These are phyloP conservation scores for Fusarium verticillioides DNA, from an alignment of 2,329 filamentous ascomycete species.

Conservation along the genomic window DNA sequence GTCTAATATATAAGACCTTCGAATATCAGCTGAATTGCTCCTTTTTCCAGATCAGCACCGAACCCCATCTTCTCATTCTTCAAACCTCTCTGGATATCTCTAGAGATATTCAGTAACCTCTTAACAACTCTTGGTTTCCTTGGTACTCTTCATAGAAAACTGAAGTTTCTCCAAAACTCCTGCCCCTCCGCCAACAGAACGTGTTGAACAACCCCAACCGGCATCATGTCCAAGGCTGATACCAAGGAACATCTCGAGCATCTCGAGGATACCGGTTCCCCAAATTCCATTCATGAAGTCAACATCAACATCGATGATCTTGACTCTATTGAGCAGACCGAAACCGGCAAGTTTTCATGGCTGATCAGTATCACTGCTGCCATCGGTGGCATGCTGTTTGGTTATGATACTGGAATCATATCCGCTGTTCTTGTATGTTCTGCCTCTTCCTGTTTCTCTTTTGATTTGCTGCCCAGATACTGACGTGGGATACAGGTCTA, in stretches of 20 bases:
- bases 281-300: conserved; percentile 27
- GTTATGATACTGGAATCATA: conserved; percentile 53
- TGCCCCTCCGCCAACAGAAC: too few relatives aligned
- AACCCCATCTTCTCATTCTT: not conserved
- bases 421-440: conserved; percentile 42
- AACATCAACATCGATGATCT: conserved; percentile 39
- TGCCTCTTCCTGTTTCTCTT: too few relatives aligned
- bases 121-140: too few relatives aligned
- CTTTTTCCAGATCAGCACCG: conserved; percentile 21
- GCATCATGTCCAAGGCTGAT: conserved; percentile 36
- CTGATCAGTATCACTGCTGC: conserved; percentile 44
- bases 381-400: conserved; percentile 54
- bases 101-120: not conserved
- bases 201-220: not conserved
- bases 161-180: too few relatives aligned
- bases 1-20: conserved; percentile 33
- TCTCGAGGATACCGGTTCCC: conserved; percentile 30
- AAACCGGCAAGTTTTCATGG: conserved; percentile 42
- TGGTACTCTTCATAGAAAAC: too few relatives aligned
- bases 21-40: conserved; percentile 10
- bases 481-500: conserved; percentile 17
- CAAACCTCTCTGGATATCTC: not conserved
- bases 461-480: not conserved
- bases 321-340: conserved; percentile 41
- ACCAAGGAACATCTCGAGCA: conserved; percentile 36